Conservation (phyloP, 371 early-diverging fungal species). For the Basidiobolus heterosporus region DNA sequence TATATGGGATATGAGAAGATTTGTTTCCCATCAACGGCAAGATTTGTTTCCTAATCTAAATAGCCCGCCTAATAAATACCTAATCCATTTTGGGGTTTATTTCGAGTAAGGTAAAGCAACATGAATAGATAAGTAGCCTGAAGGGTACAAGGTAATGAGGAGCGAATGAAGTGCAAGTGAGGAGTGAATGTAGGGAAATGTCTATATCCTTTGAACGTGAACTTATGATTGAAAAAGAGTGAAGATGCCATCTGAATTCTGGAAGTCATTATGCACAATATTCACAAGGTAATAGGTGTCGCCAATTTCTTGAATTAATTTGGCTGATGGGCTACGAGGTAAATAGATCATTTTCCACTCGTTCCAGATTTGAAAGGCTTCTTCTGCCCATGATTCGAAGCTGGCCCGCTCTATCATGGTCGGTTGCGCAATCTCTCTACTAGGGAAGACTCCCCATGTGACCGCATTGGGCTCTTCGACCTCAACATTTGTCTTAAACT, state of each 20-base stretch:
- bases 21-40: too few species aligned
- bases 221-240: slow-evolving; percentile 7
- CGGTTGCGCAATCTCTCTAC: slow-evolving; percentile 84
- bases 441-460: slow-evolving; percentile 95
- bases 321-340: slow-evolving; percentile 24
- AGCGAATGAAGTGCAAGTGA: too few species aligned
- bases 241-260: slow-evolving; percentile 32
- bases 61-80: too few species aligned
- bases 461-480: slow-evolving; percentile 57
- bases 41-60: too few species aligned
- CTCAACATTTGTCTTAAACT: slow-evolving; percentile 47
- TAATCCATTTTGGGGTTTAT: too few species aligned
- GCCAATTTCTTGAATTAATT: slow-evolving; percentile 39
- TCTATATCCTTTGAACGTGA: too few species aligned
- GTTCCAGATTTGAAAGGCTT: slow-evolving; percentile 79
- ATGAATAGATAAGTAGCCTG: too few species aligned
- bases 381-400: slow-evolving; percentile 81
- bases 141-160: too few species aligned
- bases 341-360: slow-evolving; percentile 75
- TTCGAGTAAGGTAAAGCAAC: too few species aligned
- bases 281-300: slow-evolving; percentile 76
- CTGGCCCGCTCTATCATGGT: slow-evolving; percentile 77
- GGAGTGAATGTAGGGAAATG: too few species aligned
- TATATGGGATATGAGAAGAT: too few species aligned
- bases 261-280: slow-evolving; percentile 80